Percentiles rank a stretch among this genome's conserved stretches.
Conservation (phyloP, 202 grass and related monocot genomes). For the Tripidium arundinaceum region DNA sequence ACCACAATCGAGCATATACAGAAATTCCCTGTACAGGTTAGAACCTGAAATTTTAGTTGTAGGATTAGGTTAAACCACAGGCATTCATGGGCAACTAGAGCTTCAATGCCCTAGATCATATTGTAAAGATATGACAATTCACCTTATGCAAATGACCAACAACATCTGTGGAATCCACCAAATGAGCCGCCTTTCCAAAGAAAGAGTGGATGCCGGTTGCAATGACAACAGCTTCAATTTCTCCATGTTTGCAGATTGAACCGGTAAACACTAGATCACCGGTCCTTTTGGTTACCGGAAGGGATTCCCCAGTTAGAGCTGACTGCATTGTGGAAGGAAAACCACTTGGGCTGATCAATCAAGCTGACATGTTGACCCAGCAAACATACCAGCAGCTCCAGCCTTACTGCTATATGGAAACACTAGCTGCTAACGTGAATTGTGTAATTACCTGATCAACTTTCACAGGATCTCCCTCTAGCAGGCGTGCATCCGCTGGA, state of each 20-base stretch:
- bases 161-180: constrained; percentile 18
- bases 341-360: neutral
- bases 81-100: neutral
- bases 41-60: constrained; percentile 51
- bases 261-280: too few relatives aligned
- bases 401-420: neutral
- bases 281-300: too few relatives aligned
- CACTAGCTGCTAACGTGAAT: neutral
- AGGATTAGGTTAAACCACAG: neutral
- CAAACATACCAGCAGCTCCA: neutral
- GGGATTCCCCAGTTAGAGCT: too few relatives aligned
- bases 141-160: constrained; percentile 87
- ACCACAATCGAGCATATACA: constrained; percentile 78
- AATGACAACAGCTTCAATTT: too few relatives aligned
- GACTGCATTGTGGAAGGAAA: neutral
- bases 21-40: constrained; percentile 79
- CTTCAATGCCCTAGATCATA: neutral
- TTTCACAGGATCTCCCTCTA: too few relatives aligned
- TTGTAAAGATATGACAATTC: neutral
- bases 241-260: too few relatives aligned
- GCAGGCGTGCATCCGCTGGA: too few relatives aligned
- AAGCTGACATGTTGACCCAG: neutral
- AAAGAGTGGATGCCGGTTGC: too few relatives aligned
- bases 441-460: too few relatives aligned
- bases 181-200: too few relatives aligned